These are phyloP conservation scores for Starmerella ratchasimensis DNA, from an alignment of 805 yeast genomes.

Conservation along the genomic window DNA sequence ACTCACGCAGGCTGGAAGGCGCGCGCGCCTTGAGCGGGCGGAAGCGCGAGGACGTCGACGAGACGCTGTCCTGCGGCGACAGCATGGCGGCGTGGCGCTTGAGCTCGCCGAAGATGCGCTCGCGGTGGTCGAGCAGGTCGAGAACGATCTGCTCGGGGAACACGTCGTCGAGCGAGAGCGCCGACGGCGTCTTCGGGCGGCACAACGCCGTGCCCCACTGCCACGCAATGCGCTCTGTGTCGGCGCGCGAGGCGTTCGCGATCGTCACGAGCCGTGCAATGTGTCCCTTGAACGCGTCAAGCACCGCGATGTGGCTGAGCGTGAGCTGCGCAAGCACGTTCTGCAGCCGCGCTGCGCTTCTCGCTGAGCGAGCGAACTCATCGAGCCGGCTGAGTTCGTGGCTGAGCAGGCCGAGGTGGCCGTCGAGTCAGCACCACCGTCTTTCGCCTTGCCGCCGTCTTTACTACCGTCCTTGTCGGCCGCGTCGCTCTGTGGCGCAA, in stretches of 20 bases:
- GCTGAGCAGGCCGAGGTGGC: too few species aligned
- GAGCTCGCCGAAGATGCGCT: slow-evolving; percentile 51
- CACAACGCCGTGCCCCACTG: slow-evolving; percentile 53
- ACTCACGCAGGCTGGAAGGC: too few species aligned
- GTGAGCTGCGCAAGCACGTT: slow-evolving; percentile 55
- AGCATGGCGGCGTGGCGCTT: slow-evolving; percentile 25
- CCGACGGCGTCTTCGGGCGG: slow-evolving; percentile 37
- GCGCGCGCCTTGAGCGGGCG: slow-evolving; percentile 6
- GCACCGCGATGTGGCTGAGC: slow-evolving; percentile 58
- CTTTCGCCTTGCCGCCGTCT: too few species aligned
- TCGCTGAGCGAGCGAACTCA: too few species aligned
- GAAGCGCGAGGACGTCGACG: slow-evolving; percentile 5
- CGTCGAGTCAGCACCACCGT: too few species aligned
- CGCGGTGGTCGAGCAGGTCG: slow-evolving; percentile 50
- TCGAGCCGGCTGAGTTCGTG: too few species aligned
- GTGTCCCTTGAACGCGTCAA: slow-evolving; percentile 69
- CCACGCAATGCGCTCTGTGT: slow-evolving; percentile 35
- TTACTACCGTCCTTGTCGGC: too few species aligned
- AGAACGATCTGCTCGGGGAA: slow-evolving; percentile 44
- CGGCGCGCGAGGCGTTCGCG: slow-evolving; percentile 28
- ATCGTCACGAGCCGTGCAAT: slow-evolving; percentile 48
- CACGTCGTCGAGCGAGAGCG: slow-evolving; percentile 41
- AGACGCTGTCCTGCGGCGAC: slow-evolving; percentile 8
- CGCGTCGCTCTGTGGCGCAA: too few species aligned
- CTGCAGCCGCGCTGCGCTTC: too few species aligned